Conservation (phyloP, 768 basidiomycete genomes). For the Brasilioporus rufonigricans region DNA sequence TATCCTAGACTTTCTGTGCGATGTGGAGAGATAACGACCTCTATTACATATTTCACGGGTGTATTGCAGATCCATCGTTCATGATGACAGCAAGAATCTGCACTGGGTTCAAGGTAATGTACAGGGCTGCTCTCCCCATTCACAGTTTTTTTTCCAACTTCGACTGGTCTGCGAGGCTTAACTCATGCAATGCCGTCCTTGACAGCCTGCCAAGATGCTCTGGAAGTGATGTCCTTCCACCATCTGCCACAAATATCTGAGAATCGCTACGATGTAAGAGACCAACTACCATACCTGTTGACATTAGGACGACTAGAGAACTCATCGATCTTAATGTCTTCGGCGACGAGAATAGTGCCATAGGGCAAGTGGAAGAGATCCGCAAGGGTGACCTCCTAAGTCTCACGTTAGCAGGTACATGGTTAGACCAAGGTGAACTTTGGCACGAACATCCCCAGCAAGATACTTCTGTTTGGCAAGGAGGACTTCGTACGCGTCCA, state of each 20-base stretch:
- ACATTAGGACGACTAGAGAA: slow-evolving; percentile 19
- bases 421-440: not conserved
- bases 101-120: too few relatives aligned
- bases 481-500: slow-evolving; percentile 34
- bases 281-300: slow-evolving; percentile 8
- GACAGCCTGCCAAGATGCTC: slow-evolving; percentile 45
- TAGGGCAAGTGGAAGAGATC: slow-evolving; percentile 23
- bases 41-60: too few relatives aligned
- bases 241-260: slow-evolving; percentile 33
- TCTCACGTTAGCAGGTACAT: not conserved
- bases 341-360: slow-evolving; percentile 7
- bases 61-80: too few relatives aligned
- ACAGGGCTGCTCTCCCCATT: too few relatives aligned
- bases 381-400: slow-evolving; percentile 19
- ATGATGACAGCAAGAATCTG: too few relatives aligned
- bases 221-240: slow-evolving; percentile 46
- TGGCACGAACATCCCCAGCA: slow-evolving; percentile 32
- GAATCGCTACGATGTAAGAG: not conserved
- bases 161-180: too few relatives aligned
- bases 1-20: too few relatives aligned
- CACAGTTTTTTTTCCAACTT: not conserved
- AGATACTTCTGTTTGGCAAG: slow-evolving; percentile 35
- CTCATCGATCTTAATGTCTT: slow-evolving; percentile 8
- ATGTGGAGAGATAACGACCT: too few relatives aligned
- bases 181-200: slow-evolving; percentile 35